Evolutionary conservation across 2,329 filamentous ascomycete species (phyloP), one percentile per base, ranked within the genome.

Genomic region (Zopfia rhizophila): DNA sequence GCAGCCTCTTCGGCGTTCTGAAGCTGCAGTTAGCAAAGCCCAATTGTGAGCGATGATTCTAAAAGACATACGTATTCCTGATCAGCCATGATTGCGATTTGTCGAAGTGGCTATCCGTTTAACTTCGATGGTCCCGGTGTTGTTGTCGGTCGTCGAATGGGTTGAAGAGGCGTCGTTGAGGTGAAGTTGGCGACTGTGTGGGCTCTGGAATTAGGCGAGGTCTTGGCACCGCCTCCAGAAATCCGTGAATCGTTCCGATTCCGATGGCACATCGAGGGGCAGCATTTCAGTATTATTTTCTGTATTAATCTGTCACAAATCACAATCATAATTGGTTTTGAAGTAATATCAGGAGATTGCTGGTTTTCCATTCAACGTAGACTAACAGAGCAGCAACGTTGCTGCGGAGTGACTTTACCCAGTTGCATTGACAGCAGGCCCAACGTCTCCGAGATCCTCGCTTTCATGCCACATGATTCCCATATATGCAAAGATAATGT

Each of bases 1-100:
- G 91, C 93, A 81, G 93, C 93, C 86, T 94, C 90, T 84, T 95
- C 91, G 78, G 92, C 88, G 84, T 97, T 93, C 91, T 96, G 72
- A 51, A 16, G 41, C n/a, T 30, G 37, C 17, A 39, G 52, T 65
- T 51, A 62, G 61, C 46, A 60, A 36, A 40, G 45, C 45, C 70
- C 7, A 28, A 16, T 5, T 24, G 18, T 8, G 30, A 16, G 14
- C 7, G 16, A 38, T 21, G 11, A 16, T 10, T 13, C 55, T 35
- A 62, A 61, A 59, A 58, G 68, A 89, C 89, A 79, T 83, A 92
- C 89, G 82, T 94, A 94, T 82, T 91, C 88, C 70, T 79, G 75
- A 84, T 93, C 90, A 86, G 90, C 90, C 90, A 93, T 93, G 81
- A 76, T 89, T 83, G 81, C 80, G 77, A 75, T 73, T 60, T 67